A percentile compares a stretch with the other conserved stretches of the same genome.
phyloP scores from a whole-genome alignment of 2,329 filamentous ascomycete species.

The Neospermospora avenae region DNA sequence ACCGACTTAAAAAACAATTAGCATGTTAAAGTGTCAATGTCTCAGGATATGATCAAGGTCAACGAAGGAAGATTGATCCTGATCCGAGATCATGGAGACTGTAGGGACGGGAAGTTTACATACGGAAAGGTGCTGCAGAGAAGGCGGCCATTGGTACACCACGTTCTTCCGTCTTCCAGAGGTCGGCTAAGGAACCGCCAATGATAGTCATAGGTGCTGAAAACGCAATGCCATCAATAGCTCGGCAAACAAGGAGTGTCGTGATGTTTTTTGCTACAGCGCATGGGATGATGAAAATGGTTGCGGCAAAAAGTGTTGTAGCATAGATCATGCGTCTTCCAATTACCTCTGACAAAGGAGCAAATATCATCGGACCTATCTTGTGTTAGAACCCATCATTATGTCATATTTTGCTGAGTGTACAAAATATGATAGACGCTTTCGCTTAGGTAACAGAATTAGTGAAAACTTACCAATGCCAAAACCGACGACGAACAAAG shows the following conservation, averaged over 20 bases:
- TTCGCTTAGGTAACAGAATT: background rate
- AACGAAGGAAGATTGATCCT: too few relatives aligned
- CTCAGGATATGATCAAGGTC: too few relatives aligned
- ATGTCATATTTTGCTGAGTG: too few relatives aligned
- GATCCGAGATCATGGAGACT: too few relatives aligned
- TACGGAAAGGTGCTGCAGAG: conserved; percentile 76
- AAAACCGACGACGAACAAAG: conserved; percentile 78
- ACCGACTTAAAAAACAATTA: too few relatives aligned
- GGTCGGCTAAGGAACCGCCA: conserved; percentile 75
- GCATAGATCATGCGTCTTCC: conserved; percentile 68
- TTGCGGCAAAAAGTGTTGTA: conserved; percentile 48
- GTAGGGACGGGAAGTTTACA: too few relatives aligned
- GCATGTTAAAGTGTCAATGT: too few relatives aligned
- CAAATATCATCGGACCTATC: conserved; percentile 73
- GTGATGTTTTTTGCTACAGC: conserved; percentile 72
- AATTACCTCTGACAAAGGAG: conserved; percentile 72
- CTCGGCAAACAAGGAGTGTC: conserved; percentile 71
- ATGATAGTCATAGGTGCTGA: conserved; percentile 85
- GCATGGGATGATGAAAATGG: conserved; percentile 78
- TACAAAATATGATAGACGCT: too few relatives aligned
- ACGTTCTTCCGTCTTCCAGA: conserved; percentile 82
- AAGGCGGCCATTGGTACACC: conserved; percentile 87
- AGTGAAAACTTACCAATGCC: conserved; percentile 57
- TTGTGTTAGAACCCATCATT: conserved; percentile 8
- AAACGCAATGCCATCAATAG: conserved; percentile 80